Evolutionary conservation across 2,329 filamentous ascomycete genomes (phyloP).

Genomic region (Neonectria sp.): DNA sequence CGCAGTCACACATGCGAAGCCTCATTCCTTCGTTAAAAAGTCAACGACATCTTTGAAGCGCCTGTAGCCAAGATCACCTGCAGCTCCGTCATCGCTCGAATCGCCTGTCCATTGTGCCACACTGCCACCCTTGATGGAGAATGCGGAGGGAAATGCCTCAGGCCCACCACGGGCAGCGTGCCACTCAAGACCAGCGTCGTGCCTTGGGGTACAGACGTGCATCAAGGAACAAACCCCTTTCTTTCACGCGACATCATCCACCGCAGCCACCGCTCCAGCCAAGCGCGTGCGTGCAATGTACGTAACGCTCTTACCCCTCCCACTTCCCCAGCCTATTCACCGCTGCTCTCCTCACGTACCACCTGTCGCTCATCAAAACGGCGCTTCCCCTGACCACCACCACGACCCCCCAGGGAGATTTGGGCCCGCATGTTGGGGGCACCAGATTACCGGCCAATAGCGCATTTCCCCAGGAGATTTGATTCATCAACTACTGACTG

Average conservation of each 20-base stretch:
- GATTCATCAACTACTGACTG: constrained; percentile 40
- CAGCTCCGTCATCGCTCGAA: constrained; percentile 13
- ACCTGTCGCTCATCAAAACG: constrained; percentile 27
- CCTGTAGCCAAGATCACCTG: constrained; percentile 7
- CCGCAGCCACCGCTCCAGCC: constrained; percentile 31
- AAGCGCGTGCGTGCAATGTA: constrained; percentile 39
- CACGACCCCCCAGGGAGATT: constrained; percentile 44
- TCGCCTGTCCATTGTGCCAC: constrained; percentile 21
- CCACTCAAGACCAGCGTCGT: constrained; percentile 28
- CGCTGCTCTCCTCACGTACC: constrained; percentile 44
- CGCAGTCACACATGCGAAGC: constrained; percentile 15
- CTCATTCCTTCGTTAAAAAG: constrained; percentile 1
- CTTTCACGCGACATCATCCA: constrained; percentile 34
- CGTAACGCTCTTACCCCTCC: constrained; percentile 34
- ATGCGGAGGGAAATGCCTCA: constrained; percentile 55
- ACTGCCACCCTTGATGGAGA: constrained; percentile 32
- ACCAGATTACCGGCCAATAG: constrained; percentile 42
- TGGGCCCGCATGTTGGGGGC: constrained; percentile 40
- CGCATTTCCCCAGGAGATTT: constrained; percentile 44
- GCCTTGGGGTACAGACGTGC: constrained; percentile 30
- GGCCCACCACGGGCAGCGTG: constrained; percentile 41
- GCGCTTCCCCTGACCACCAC: constrained; percentile 32
- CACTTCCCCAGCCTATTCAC: constrained; percentile 39
- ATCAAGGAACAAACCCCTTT: constrained; percentile 38
- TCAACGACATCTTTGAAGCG: neutral